A percentile compares a stretch with the other conserved stretches of the same genome.
phyloP scores from a whole-genome alignment of 2,329 filamentous ascomycete species.

The Cladosporium sp. region DNA sequence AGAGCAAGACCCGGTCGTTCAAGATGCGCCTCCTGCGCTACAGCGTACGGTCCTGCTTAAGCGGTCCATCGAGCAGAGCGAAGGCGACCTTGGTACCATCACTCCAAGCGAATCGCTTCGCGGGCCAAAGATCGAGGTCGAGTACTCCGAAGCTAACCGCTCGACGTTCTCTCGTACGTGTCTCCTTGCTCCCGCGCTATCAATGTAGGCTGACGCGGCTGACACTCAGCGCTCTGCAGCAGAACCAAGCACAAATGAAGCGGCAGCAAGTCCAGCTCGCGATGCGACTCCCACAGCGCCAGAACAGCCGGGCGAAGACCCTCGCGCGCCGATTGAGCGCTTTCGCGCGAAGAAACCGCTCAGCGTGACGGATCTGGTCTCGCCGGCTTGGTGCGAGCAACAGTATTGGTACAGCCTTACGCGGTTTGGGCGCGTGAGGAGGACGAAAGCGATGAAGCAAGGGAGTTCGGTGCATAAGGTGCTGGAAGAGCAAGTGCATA shows the following conservation, averaged over 20 bases:
- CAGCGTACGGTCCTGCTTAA: slow-evolving; percentile 14
- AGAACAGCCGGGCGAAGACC: slow-evolving; percentile 40
- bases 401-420: slow-evolving; percentile 89
- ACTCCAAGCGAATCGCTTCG: slow-evolving; percentile 10
- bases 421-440: slow-evolving; percentile 71
- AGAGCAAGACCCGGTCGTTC: slow-evolving; percentile 28
- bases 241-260: slow-evolving; percentile 22
- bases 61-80: slow-evolving; percentile 13
- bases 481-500: slow-evolving; percentile 84
- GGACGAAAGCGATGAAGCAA: slow-evolving; percentile 79
- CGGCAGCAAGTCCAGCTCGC: background rate
- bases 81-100: background rate
- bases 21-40: slow-evolving; percentile 27
- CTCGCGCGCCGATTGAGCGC: slow-evolving; percentile 68
- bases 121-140: slow-evolving; percentile 43
- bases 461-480: slow-evolving; percentile 78
- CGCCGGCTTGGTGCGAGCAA: slow-evolving; percentile 92
- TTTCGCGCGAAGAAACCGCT: slow-evolving; percentile 79
- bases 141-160: slow-evolving; percentile 45
- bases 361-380: slow-evolving; percentile 83
- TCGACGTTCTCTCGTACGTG: slow-evolving; percentile 37
- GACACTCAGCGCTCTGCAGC: slow-evolving; percentile 37
- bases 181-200: slow-evolving; percentile 35
- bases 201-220: slow-evolving; percentile 37
- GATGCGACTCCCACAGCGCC: slow-evolving; percentile 8